These are phyloP conservation scores for Halophytophthora batemanensis DNA, from an alignment of 352 stramenopile genomes.

Conservation along the genomic window DNA sequence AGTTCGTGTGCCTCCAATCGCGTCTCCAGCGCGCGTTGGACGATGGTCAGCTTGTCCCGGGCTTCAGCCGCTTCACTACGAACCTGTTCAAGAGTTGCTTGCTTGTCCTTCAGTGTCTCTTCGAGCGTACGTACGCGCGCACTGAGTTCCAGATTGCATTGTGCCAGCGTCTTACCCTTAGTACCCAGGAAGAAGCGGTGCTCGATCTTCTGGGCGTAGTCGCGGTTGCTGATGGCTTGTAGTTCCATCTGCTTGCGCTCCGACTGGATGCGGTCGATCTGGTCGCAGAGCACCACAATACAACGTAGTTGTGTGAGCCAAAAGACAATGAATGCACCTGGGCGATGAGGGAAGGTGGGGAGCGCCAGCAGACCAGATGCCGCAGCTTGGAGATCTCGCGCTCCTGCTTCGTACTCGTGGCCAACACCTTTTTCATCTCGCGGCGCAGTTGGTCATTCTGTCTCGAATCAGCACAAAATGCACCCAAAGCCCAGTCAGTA, in stretches of 20 bases:
- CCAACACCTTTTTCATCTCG: slow-evolving; percentile 42
- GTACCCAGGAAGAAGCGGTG: slow-evolving; percentile 77
- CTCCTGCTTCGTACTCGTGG: slow-evolving; percentile 40
- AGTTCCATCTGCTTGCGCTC: slow-evolving; percentile 78
- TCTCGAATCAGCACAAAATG: background rate
- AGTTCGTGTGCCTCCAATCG: slow-evolving; percentile 58
- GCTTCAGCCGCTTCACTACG: slow-evolving; percentile 37
- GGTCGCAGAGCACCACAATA: background rate
- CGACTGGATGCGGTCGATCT: slow-evolving; percentile 72
- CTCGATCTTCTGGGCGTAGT: slow-evolving; percentile 86
- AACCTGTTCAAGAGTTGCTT: slow-evolving; percentile 18
- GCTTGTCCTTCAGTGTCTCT: slow-evolving; percentile 22
- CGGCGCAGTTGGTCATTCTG: slow-evolving; percentile 57
- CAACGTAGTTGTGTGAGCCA: too few species aligned
- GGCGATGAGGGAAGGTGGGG: background rate
- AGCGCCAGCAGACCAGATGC: slow-evolving; percentile 33
- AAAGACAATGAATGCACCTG: too few species aligned
- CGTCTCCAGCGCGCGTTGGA: slow-evolving; percentile 68
- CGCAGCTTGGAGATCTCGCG: slow-evolving; percentile 65
- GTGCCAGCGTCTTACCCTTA: slow-evolving; percentile 56
- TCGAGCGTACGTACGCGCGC: slow-evolving; percentile 41
- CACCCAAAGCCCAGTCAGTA: slow-evolving; percentile 1
- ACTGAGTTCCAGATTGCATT: slow-evolving; percentile 62
- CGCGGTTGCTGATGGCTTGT: slow-evolving; percentile 76
- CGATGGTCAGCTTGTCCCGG: slow-evolving; percentile 55